These are phyloP conservation scores for Eucalyptus erythrocorys DNA, from an alignment of 345 rosid species.

Conservation along the genomic window DNA sequence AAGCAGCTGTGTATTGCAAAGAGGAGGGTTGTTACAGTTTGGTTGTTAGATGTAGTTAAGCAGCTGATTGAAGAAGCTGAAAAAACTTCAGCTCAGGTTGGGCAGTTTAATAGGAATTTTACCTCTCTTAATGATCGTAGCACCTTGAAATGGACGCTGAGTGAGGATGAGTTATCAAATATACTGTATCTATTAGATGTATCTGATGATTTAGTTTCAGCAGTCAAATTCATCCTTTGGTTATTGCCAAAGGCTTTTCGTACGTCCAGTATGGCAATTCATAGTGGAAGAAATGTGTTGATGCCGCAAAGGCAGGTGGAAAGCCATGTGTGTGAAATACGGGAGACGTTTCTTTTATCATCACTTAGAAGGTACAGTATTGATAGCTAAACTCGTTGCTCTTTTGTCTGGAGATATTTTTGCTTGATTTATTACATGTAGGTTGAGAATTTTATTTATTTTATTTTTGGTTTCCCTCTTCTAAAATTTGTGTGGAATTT, in stretches of 20 bases:
- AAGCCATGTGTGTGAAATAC: slow-evolving; percentile 59
- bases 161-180: slow-evolving; percentile 78
- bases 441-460: neutral
- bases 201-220: slow-evolving; percentile 62
- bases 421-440: neutral
- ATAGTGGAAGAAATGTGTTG: slow-evolving; percentile 59
- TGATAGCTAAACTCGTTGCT: neutral
- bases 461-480: no score
- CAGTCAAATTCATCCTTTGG: slow-evolving; percentile 83
- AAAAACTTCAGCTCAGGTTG: slow-evolving; percentile 43
- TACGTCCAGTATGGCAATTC: slow-evolving; percentile 43
- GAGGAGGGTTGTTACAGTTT: slow-evolving; percentile 61
- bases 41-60: slow-evolving; percentile 63
- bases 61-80: slow-evolving; percentile 77
- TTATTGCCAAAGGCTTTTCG: slow-evolving; percentile 67
- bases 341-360: slow-evolving; percentile 71
- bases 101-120: slow-evolving; percentile 46
- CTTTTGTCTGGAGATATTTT: neutral
- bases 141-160: slow-evolving; percentile 67
- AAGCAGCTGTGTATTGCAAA: slow-evolving; percentile 62
- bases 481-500: neutral
- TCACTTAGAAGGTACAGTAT: slow-evolving; percentile 64
- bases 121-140: slow-evolving; percentile 50
- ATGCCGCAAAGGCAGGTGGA: slow-evolving; percentile 54
- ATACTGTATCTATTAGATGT: slow-evolving; percentile 72